phyloP scores from a whole-genome alignment of 164 flowering plant species.

The Cinnamomum chago region DNA sequence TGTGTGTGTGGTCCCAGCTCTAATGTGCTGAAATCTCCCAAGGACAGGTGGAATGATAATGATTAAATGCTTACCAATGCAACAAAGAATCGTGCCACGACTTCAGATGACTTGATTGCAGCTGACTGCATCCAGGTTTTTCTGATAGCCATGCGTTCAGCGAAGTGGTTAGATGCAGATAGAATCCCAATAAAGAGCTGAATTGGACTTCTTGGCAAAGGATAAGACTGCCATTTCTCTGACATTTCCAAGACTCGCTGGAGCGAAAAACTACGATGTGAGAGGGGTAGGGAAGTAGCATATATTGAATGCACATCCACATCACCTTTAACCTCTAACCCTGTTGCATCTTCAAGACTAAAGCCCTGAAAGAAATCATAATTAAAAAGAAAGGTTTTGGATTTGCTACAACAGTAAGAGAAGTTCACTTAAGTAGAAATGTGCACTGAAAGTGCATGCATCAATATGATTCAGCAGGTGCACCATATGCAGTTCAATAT shows the following conservation, averaged over 20 bases:
- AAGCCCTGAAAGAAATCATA: conserved; percentile 53
- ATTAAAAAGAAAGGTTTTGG: background rate
- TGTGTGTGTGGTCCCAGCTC: too few relatives aligned
- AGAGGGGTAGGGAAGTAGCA: conserved; percentile 82
- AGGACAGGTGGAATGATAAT: background rate
- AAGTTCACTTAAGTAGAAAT: background rate
- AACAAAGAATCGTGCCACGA: conserved; percentile 70
- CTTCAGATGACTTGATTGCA: conserved; percentile 50
- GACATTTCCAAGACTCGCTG: conserved; percentile 76
- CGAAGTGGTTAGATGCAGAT: conserved; percentile 95
- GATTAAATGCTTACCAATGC: conserved; percentile 46
- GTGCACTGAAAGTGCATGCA: background rate
- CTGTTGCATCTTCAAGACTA: conserved; percentile 94
- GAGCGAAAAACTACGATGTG: conserved; percentile 89
- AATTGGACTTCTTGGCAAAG: conserved; percentile 44
- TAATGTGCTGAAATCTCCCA: too few relatives aligned
- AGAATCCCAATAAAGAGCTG: conserved; percentile 79
- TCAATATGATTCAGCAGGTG: background rate
- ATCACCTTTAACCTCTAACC: conserved; percentile 76
- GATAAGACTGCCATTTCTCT: conserved; percentile 66
- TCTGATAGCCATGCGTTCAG: conserved; percentile 84
- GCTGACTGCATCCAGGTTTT: conserved; percentile 78
- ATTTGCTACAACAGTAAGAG: background rate
- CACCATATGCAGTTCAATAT: too few relatives aligned
- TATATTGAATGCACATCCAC: conserved; percentile 75